phyloP scores from a whole-genome alignment of 306 rosid genomes.

The Rosa rugosa region DNA sequence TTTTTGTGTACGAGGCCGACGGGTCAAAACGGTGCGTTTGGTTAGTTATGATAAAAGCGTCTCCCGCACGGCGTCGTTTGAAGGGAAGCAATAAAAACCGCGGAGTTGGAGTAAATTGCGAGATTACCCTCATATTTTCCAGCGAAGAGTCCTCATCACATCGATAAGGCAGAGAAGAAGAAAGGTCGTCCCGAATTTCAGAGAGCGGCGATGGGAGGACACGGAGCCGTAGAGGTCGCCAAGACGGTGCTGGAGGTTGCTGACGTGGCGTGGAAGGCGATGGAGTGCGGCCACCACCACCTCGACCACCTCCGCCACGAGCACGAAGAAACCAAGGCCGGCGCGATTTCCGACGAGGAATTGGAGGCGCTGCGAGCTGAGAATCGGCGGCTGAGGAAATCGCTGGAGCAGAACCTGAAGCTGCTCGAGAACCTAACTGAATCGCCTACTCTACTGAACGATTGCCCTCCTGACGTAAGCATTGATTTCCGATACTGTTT shows the following conservation, averaged over 20 bases:
- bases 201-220: slow-evolving; percentile 48
- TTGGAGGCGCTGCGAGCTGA: slow-evolving; percentile 64
- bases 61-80: neutral
- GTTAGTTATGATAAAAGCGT: neutral
- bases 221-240: slow-evolving; percentile 63
- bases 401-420: slow-evolving; percentile 70
- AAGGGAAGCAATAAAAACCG: neutral
- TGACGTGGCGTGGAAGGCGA: slow-evolving; percentile 85
- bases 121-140: neutral
- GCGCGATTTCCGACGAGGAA: slow-evolving; percentile 32
- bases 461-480: slow-evolving; percentile 87
- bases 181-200: neutral
- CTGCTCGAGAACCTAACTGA: slow-evolving; percentile 69
- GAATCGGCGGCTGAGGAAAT: slow-evolving; percentile 67
- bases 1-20: neutral
- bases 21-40: neutral
- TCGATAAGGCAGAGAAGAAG: neutral
- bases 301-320: slow-evolving; percentile 35
- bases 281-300: slow-evolving; percentile 53
- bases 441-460: slow-evolving; percentile 51
- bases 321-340: slow-evolving; percentile 4
- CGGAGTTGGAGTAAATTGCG: neutral
- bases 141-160: neutral
- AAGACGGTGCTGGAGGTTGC: slow-evolving; percentile 96
- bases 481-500: neutral